Evolutionary conservation across 2,329 filamentous ascomycete genomes (phyloP).

Genomic region (Aspergillus piperis): DNA sequence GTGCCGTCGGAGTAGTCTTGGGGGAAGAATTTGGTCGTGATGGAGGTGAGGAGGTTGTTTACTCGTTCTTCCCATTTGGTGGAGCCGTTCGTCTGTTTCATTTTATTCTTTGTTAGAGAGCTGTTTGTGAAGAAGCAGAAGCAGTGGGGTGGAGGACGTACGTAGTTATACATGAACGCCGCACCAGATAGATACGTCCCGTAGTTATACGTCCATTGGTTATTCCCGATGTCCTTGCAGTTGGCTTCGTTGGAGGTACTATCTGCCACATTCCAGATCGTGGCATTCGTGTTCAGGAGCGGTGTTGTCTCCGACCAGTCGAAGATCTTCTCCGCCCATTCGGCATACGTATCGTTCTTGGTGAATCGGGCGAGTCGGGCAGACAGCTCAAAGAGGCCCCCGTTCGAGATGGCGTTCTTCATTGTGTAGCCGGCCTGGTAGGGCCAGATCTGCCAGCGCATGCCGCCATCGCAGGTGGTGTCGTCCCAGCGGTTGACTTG

Average conservation of each 20-base stretch:
- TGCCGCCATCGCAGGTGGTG: slow-evolving; percentile 66
- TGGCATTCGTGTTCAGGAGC: slow-evolving; percentile 47
- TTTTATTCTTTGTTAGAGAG: neutral
- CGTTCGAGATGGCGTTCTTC: slow-evolving; percentile 58
- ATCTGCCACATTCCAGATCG: slow-evolving; percentile 34
- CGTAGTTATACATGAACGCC: slow-evolving; percentile 55
- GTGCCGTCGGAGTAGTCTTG: slow-evolving; percentile 40
- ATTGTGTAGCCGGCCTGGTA: slow-evolving; percentile 67
- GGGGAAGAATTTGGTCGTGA: slow-evolving; percentile 52
- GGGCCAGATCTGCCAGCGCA: slow-evolving; percentile 79
- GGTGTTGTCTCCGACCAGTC: slow-evolving; percentile 55
- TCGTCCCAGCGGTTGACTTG: slow-evolving; percentile 70
- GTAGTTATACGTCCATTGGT: slow-evolving; percentile 58
- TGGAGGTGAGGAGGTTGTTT: slow-evolving; percentile 55
- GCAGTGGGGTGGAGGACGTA: slow-evolving; percentile 29
- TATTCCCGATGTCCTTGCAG: slow-evolving; percentile 52
- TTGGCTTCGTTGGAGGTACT: slow-evolving; percentile 15
- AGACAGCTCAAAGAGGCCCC: slow-evolving; percentile 56
- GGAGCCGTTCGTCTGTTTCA: slow-evolving; percentile 30
- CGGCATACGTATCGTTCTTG: slow-evolving; percentile 71
- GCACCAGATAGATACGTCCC: slow-evolving; percentile 55
- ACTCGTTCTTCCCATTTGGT: slow-evolving; percentile 58
- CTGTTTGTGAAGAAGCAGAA: too few relatives aligned
- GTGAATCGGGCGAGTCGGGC: slow-evolving; percentile 76
- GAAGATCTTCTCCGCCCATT: slow-evolving; percentile 69